Conservation (phyloP, 805 yeast genomes). For the Lipomyces sp. region DNA sequence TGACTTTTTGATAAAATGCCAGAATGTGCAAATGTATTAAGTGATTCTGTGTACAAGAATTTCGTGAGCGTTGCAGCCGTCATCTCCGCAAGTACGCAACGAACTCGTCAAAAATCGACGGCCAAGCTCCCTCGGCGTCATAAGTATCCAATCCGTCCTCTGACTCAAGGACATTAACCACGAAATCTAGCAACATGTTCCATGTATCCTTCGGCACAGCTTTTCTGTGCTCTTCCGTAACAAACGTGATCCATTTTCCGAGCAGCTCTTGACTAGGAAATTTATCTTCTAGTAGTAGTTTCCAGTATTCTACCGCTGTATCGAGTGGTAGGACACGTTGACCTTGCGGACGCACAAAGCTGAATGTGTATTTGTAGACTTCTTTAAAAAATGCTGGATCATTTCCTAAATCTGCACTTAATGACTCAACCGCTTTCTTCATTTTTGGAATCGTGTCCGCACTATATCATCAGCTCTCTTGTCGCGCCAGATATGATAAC, state of each 20-base stretch:
- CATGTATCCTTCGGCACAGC: slow-evolving; percentile 75
- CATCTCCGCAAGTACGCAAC: slow-evolving; percentile 56
- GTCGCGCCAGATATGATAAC: neutral
- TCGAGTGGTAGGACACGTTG: slow-evolving; percentile 62
- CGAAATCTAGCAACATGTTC: slow-evolving; percentile 78
- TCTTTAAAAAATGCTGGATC: slow-evolving; percentile 55
- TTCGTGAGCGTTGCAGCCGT: neutral
- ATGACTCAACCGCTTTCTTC: slow-evolving; percentile 48
- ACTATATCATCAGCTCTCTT: slow-evolving; percentile 1
- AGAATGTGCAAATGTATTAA: neutral
- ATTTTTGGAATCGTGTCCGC: slow-evolving; percentile 52
- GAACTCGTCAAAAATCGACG: slow-evolving; percentile 81
- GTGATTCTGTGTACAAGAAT: neutral
- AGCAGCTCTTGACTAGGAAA: slow-evolving; percentile 36
- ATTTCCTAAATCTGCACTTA: slow-evolving; percentile 46
- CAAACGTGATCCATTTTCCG: slow-evolving; percentile 61
- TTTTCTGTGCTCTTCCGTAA: slow-evolving; percentile 51
- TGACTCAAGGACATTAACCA: slow-evolving; percentile 52
- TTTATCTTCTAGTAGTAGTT: slow-evolving; percentile 58
- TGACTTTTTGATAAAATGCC: neutral
- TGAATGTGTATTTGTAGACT: slow-evolving; percentile 75
- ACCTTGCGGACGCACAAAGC: slow-evolving; percentile 63
- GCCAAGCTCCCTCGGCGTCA: slow-evolving; percentile 90
- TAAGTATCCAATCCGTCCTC: slow-evolving; percentile 61
- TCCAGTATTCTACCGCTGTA: slow-evolving; percentile 78